Evolutionary conservation across 768 basidiomycete species (phyloP), one percentile per base, ranked within the genome.

Genomic region (Leucocoprinus leucothites): DNA sequence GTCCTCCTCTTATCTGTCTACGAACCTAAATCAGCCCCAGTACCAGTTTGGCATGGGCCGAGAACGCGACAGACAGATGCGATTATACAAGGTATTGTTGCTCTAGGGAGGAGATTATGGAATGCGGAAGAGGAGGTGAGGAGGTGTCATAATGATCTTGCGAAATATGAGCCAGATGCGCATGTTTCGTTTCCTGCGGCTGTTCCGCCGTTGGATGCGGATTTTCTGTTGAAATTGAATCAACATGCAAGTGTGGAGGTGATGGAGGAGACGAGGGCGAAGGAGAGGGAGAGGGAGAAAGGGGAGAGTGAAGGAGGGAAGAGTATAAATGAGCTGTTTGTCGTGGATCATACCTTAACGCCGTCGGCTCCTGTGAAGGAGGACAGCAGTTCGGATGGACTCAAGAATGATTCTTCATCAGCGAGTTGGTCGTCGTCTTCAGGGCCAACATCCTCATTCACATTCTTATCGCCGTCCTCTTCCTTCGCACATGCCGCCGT

Each of bases 1-100:
- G 71, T 82, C 62, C 75, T 79, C 25, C 67, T 85, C 1, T 69
- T 86, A 28, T 84, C 82, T 19, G 69, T 81, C 11, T 85, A 82
- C 66, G 80, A 85, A 60, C 71, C n/a, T 13, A 57, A 58, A 9
- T 59, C 53, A 4, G 73, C 74, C 11, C 76, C 80, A 6, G 65
- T 72, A 48, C 81, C 82, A 26, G 69, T 71, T 28, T 84, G 82
- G 67, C 60, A 65, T 53, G 84, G 84, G 2, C 77, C 79, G 9
- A 51, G 67, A 43, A 76, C 81, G 66, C 80, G 76, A 79, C 79
- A 82, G 62, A 84, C 79, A 19, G 81, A 84, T 41, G 69, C 71
- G 58, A 82, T 86, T 61, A 66, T 80, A 26, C 75, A 78, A 46
- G 78, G 75, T 16, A 71, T 86, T 55, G 70, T 71, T 25, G 71